Evolutionary conservation across 1,284 basidiomycete genomes (phyloP).

Genomic region (Serendipita sp.): DNA sequence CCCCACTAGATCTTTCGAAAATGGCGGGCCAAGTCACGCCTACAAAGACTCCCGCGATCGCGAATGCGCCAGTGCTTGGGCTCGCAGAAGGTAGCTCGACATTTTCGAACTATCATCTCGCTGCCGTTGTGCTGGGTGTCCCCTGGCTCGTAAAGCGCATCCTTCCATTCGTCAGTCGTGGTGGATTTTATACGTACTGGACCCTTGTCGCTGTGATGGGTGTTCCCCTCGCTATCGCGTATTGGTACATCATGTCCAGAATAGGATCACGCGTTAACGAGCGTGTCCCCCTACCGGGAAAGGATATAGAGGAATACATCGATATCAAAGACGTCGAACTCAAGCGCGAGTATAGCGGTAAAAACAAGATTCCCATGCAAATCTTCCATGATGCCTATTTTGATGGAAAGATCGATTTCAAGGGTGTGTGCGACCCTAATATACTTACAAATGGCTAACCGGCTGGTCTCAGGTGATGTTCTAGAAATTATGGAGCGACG

Average conservation of each 20-base stretch:
- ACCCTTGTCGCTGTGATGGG: constrained; percentile 66
- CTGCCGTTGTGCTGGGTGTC: constrained; percentile 56
- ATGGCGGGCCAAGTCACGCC: constrained; percentile 14
- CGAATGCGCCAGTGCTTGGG: constrained; percentile 69
- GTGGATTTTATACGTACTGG: constrained; percentile 73
- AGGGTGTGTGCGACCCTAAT: constrained; percentile 38
- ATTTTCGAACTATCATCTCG: constrained; percentile 75
- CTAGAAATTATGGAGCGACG: constrained; percentile 88
- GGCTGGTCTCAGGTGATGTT: constrained; percentile 54
- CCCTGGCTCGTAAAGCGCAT: constrained; percentile 73
- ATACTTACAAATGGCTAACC: constrained; percentile 13
- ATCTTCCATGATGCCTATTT: constrained; percentile 97
- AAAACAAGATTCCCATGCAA: constrained; percentile 95
- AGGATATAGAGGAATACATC: constrained; percentile 80
- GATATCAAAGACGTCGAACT: constrained; percentile 77
- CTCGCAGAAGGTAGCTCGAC: constrained; percentile 78
- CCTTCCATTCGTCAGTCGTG: constrained; percentile 61
- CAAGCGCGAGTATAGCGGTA: constrained; percentile 61
- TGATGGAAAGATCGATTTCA: constrained; percentile 91
- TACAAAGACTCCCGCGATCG: constrained; percentile 53
- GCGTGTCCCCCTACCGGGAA: constrained; percentile 76
- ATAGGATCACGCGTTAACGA: constrained; percentile 76
- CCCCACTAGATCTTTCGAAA: neutral
- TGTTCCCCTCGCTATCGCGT: constrained; percentile 65
- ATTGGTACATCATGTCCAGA: constrained; percentile 82